Percentiles rank a stretch among this genome's conserved stretches.
Evolutionary conservation across 2,329 filamentous ascomycete species (phyloP).

Genomic region (Xylaria sp.): DNA sequence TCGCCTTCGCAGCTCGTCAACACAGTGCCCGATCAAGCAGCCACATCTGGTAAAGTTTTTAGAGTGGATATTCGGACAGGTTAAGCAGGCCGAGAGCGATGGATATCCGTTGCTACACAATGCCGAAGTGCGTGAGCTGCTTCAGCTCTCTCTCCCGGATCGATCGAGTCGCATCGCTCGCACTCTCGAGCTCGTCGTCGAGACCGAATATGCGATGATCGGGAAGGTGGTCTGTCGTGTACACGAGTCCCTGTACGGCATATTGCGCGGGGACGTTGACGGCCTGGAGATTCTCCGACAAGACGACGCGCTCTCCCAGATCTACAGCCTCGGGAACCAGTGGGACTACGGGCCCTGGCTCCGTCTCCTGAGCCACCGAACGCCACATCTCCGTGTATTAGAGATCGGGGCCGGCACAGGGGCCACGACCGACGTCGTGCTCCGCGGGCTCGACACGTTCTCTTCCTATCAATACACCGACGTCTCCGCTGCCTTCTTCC

Average conservation of each 20-base stretch:
- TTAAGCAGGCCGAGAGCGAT: no score
- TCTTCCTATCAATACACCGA: slow-evolving; percentile 36
- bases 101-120: no score
- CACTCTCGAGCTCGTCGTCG: neutral
- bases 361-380: slow-evolving; percentile 26
- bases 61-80: no score
- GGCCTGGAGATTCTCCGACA: slow-evolving; percentile 18
- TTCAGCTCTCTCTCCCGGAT: no score
- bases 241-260: slow-evolving; percentile 9
- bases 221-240: slow-evolving; percentile 15
- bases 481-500: slow-evolving; percentile 37
- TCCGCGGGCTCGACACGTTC: slow-evolving; percentile 21
- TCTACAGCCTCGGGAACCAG: slow-evolving; percentile 36
- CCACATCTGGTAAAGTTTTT: neutral
- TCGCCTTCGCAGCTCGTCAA: no score
- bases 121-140: no score
- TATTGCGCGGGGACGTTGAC: slow-evolving; percentile 7
- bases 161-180: no score
- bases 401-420: slow-evolving; percentile 39
- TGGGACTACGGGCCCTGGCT: slow-evolving; percentile 31
- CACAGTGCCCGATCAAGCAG: neutral
- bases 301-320: slow-evolving; percentile 20
- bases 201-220: slow-evolving; percentile 26
- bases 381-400: slow-evolving; percentile 29
- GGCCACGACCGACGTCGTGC: slow-evolving; percentile 8